Conservation (phyloP, 2,329 filamentous ascomycete genomes). For the Colletotrichum sp. region DNA sequence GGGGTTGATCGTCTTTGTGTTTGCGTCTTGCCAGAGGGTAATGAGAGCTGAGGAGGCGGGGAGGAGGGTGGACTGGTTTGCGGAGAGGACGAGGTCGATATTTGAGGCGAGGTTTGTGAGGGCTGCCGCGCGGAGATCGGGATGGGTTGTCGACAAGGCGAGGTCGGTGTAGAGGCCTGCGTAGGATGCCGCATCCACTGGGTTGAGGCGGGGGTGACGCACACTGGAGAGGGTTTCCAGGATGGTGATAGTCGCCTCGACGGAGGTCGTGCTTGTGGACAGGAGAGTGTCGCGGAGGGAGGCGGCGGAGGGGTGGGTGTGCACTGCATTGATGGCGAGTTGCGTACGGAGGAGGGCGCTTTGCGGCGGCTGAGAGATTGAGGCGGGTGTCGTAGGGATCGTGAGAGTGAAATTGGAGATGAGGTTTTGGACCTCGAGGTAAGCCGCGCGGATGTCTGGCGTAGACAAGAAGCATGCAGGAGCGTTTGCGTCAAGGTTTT, state of each 20-base stretch:
- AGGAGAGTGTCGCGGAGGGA: constrained; percentile 8
- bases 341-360: constrained; percentile 46
- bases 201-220: constrained; percentile 27
- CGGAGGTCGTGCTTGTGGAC: constrained; percentile 21
- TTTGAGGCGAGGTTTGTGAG: constrained; percentile 52
- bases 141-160: constrained; percentile 39
- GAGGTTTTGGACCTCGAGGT: constrained; percentile 51
- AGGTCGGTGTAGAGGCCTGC: constrained; percentile 48
- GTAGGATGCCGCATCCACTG: constrained; percentile 29
- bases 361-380: not conserved
- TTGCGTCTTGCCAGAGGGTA: constrained; percentile 45
- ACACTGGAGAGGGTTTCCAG: constrained; percentile 42
- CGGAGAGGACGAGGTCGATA: constrained; percentile 44
- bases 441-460: constrained; percentile 50
- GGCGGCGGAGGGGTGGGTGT: not conserved
- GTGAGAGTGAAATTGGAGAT: constrained; percentile 34
- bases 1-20: constrained; percentile 47
- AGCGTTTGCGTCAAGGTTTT: not conserved
- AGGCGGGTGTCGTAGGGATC: not conserved
- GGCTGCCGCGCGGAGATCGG: constrained; percentile 52
- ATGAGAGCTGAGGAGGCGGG: constrained; percentile 37
- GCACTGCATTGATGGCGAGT: constrained; percentile 38
- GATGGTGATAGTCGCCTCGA: constrained; percentile 40
- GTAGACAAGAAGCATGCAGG: constrained; percentile 22
- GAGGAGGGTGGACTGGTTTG: constrained; percentile 29